Evolutionary conservation across 192 early-diverging fungal genomes (phyloP).

Genomic region (Cetraspora pellucida): DNA sequence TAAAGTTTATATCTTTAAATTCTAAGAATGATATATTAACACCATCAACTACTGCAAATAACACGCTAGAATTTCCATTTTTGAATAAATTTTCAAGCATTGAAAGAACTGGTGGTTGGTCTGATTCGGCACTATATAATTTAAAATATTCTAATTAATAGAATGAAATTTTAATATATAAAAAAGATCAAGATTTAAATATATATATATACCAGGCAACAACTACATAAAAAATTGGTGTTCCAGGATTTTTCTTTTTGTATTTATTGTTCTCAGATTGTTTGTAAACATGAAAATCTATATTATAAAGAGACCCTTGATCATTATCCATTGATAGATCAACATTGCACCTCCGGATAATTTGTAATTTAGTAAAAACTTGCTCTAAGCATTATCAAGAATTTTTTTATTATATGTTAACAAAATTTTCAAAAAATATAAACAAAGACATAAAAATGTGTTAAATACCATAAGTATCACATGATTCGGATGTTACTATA

Average conservation of each 20-base stretch:
- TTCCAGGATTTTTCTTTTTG: slow-evolving; percentile 8
- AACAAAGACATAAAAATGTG: background rate
- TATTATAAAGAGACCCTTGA: background rate
- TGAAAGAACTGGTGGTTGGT: background rate
- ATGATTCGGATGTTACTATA: slow-evolving; percentile 18
- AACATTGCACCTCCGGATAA: slow-evolving; percentile 35
- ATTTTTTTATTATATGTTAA: background rate
- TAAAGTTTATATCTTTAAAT: slow-evolving; percentile 14
- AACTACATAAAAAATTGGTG: background rate
- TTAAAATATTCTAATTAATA: background rate
- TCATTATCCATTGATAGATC: background rate
- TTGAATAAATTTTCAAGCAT: background rate
- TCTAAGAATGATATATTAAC: slow-evolving; percentile 10
- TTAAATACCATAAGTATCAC: slow-evolving; percentile 31
- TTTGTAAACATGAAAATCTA: slow-evolving; percentile 7
- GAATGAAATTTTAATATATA: background rate
- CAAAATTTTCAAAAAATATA: background rate
- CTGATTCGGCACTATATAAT: slow-evolving; percentile 2
- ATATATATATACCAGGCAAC: slow-evolving; percentile 6
- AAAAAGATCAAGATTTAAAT: background rate
- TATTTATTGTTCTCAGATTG: background rate
- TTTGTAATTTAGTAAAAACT: slow-evolving; percentile 40
- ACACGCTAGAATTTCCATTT: background rate
- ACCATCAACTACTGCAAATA: slow-evolving; percentile 18
- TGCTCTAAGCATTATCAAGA: slow-evolving; percentile 31